A percentile compares a stretch with the other conserved stretches of the same genome.
Conservation (phyloP, 2,329 filamentous ascomycete species). For the Xylariaceae sp. region DNA sequence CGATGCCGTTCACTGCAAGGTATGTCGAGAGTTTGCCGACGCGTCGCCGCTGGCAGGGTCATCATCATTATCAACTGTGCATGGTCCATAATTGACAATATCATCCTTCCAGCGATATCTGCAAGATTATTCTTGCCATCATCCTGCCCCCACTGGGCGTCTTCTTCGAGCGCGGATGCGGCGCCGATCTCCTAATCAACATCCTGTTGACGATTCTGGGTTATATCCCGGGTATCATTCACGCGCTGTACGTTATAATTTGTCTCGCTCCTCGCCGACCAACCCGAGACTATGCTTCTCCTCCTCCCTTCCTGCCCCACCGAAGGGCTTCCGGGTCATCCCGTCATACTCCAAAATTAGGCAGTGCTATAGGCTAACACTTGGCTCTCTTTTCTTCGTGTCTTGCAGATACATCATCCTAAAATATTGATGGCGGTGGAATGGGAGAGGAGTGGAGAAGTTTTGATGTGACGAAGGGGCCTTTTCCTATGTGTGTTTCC, state of each 20-base stretch:
- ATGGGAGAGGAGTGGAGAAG: neutral
- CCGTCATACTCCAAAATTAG: neutral
- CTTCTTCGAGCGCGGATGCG: conserved; percentile 76
- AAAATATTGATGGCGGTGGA: conserved; percentile 54
- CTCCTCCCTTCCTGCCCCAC: conserved; percentile 14
- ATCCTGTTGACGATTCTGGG: conserved; percentile 67
- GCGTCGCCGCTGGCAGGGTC: neutral
- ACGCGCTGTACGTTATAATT: conserved; percentile 59
- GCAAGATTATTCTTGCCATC: conserved; percentile 70
- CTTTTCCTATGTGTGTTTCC: conserved; percentile 1
- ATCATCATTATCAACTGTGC: neutral
- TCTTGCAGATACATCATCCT: conserved; percentile 63
- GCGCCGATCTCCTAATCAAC: conserved; percentile 73
- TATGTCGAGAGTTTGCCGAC: conserved; percentile 32
- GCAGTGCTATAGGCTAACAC: conserved; percentile 7
- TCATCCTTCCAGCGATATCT: conserved; percentile 42
- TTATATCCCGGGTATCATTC: conserved; percentile 70
- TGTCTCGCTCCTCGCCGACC: neutral
- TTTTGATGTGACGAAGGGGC: neutral
- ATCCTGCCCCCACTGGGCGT: conserved; percentile 74
- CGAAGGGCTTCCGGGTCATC: conserved; percentile 15
- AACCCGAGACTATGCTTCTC: conserved; percentile 1
- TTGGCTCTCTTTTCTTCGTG: neutral
- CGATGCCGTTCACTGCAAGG: conserved; percentile 56
- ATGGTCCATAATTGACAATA: neutral